Percentiles rank a stretch among this genome's conserved stretches.
These are phyloP conservation scores for Chimonanthus praecox DNA, from an alignment of 164 flowering plant species.

Conservation along the genomic window DNA sequence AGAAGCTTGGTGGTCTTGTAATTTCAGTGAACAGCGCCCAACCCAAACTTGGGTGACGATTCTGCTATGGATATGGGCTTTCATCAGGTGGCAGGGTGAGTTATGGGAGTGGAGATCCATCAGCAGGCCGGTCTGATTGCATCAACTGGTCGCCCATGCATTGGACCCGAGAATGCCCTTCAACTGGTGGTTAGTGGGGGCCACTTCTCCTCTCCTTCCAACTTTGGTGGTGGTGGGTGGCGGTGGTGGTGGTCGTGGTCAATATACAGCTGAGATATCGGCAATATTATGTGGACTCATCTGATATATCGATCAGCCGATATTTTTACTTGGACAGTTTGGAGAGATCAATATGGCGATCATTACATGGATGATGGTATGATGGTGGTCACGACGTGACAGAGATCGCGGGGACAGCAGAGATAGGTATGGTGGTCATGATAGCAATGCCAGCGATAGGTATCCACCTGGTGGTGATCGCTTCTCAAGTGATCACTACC, in stretches of 20 bases:
- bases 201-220: constrained; percentile 36
- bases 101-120: constrained; percentile 55
- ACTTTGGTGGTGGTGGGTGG: constrained; percentile 50
- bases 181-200: constrained; percentile 45
- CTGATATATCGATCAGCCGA: too few relatives aligned
- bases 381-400: constrained; percentile 66
- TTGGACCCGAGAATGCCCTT: constrained; percentile 95
- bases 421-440: constrained; percentile 59
- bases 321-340: too few relatives aligned
- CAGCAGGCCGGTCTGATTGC: constrained; percentile 69
- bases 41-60: constrained; percentile 65
- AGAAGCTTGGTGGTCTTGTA: constrained; percentile 62
- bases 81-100: constrained; percentile 62
- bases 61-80: constrained; percentile 48
- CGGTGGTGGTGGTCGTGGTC: constrained; percentile 45
- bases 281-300: too few relatives aligned
- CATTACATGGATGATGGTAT: constrained; percentile 58
- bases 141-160: constrained; percentile 94
- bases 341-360: constrained; percentile 61
- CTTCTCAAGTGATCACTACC: constrained; percentile 42
- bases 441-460: constrained; percentile 40
- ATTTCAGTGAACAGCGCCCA: constrained; percentile 93
- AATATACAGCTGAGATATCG: too few relatives aligned
- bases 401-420: constrained; percentile 62
- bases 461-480: constrained; percentile 39